Percentiles rank a stretch among this genome's conserved stretches.
phyloP scores from a whole-genome alignment of 1,139 yeast genomes.

The Suzukiozyma palmioleophila region DNA sequence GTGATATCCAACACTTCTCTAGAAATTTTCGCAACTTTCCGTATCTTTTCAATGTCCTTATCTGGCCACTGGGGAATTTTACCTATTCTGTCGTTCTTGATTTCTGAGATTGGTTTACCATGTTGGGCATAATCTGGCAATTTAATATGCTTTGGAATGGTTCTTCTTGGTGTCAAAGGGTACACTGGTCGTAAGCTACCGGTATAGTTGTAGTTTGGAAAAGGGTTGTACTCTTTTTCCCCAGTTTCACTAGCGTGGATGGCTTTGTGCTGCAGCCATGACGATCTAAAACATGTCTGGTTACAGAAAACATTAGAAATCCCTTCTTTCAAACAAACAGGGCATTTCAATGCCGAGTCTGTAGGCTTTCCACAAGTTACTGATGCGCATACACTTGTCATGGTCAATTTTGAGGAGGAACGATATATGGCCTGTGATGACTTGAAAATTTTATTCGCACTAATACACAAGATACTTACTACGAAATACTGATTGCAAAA shows the following conservation, averaged over 20 bases:
- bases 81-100: conserved; percentile 64
- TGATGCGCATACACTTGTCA: conserved; percentile 51
- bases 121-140: conserved; percentile 81
- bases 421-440: not conserved
- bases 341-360: conserved; percentile 76
- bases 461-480: not conserved
- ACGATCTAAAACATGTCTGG: conserved; percentile 77
- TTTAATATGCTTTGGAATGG: conserved; percentile 65
- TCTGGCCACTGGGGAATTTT: conserved; percentile 58
- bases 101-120: conserved; percentile 80
- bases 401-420: not conserved
- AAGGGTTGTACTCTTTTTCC: conserved; percentile 69
- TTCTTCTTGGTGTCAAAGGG: conserved; percentile 71
- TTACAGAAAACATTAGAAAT: conserved; percentile 67
- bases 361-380: conserved; percentile 83
- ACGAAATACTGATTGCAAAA: no score
- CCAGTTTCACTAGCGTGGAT: conserved; percentile 45
- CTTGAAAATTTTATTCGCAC: conserved; percentile 1
- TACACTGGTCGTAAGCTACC: conserved; percentile 77
- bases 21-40: conserved; percentile 70
- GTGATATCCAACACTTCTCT: conserved; percentile 86
- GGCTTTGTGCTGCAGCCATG: conserved; percentile 60
- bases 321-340: conserved; percentile 79
- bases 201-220: conserved; percentile 68
- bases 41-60: conserved; percentile 68